Base-by-base conservation (phyloP, 352 stramenopile genomes). In the Globisporangium emineosum region DNA sequence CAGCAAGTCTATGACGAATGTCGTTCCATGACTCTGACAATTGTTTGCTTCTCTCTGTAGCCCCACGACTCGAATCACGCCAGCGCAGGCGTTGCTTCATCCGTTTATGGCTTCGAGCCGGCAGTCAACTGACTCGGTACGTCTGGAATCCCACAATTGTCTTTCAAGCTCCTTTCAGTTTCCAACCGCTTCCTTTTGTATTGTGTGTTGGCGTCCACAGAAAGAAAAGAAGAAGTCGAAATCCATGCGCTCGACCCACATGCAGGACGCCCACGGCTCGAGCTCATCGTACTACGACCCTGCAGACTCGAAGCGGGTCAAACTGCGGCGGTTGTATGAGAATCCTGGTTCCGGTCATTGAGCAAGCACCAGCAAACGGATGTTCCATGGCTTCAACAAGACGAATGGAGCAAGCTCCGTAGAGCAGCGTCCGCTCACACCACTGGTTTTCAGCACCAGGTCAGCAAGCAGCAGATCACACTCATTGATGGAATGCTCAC, bases 31-130 rank as follows among this genome's bases (percentile, higher is more conserved):
- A 5, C 1, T 27, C 43, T 29, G 12, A 29, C 21, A 9, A 5
- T 5, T 58, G 3, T 30, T 6, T 58, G 8, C 25, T 40, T 49
- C 54, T 47, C 35, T 49, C 2, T 61, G 45, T 58, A 94, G 86
- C 66, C 94, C 96, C 6, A 64, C 76, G 2, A 84, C 90, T 23
- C 81, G 97, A 54, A 98, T 99, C 67, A 91, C 77, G 10, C 95
- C 97, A 51, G 79, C 81, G 0, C 87, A 98, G 68, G 96, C 96
- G n/a, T 76, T 99, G 43, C 69, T 86, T 13, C 97, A 99, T 73
- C 91, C 96, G 1, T 99, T 98, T 64, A 81, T 98, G 37, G 73
- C 72, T 15, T 66, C 66, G n/a, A 68, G 73, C 57, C 71, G 70
- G 2, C 68, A 83, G 51, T 68, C 73, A 42, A 68, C 60, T 3